Conservation (phyloP, 495 filamentous ascomycete genomes). For the Cercophora sp. region DNA sequence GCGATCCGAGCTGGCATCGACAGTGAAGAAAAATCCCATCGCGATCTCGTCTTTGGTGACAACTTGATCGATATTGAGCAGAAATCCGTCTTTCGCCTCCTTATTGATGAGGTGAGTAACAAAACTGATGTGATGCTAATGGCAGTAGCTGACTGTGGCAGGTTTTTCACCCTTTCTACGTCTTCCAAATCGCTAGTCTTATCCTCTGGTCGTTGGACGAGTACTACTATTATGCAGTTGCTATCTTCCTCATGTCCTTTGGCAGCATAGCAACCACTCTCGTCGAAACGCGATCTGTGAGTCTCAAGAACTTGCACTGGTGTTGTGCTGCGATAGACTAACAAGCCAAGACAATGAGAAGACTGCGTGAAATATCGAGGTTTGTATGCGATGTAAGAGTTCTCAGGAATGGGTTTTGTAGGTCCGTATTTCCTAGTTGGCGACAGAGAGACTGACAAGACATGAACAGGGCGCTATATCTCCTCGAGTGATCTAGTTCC, state of each 20-base stretch:
- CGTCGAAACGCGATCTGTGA: slow-evolving; percentile 80
- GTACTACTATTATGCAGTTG: slow-evolving; percentile 96
- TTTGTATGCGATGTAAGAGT: slow-evolving; percentile 96
- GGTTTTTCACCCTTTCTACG: slow-evolving; percentile 96
- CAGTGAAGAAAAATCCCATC: slow-evolving; percentile 78
- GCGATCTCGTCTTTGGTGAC: slow-evolving; percentile 79
- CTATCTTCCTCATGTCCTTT: slow-evolving; percentile 92
- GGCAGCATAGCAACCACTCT: slow-evolving; percentile 87
- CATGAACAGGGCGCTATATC: slow-evolving; percentile 68
- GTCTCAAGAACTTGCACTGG: slow-evolving; percentile 16
- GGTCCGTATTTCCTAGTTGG: too few species aligned
- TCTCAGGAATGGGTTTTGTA: slow-evolving; percentile 90
- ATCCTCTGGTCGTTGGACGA: slow-evolving; percentile 91
- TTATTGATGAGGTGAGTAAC: slow-evolving; percentile 74
- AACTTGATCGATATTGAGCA: slow-evolving; percentile 90
- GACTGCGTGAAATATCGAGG: slow-evolving; percentile 84
- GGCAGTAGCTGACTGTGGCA: slow-evolving; percentile 28
- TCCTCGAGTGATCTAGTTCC: slow-evolving; percentile 85
- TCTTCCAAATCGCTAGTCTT: slow-evolving; percentile 95
- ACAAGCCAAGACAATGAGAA: slow-evolving; percentile 69
- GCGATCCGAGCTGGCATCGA: slow-evolving; percentile 79
- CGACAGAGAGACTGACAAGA: too few species aligned
- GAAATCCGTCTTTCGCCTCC: slow-evolving; percentile 74
- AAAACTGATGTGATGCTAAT: neutral
- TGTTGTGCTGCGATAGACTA: slow-evolving; percentile 1